Evolutionary conservation across 441 rosid species (phyloP), one percentile per base, ranked within the genome.

Genomic region (Populus hybrid): DNA sequence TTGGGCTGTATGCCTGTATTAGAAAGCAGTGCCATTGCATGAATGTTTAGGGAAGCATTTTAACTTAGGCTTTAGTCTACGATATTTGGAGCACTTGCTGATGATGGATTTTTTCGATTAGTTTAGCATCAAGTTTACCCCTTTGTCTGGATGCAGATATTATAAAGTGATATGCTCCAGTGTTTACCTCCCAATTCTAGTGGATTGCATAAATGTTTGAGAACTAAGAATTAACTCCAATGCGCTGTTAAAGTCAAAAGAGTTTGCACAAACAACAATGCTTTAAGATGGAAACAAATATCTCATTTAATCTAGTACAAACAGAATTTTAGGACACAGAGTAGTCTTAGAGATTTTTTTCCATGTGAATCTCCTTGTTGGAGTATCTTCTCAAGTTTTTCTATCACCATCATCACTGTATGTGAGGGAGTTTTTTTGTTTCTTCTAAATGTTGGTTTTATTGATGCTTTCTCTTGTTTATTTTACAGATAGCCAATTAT

Each of bases 401-500:
- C 36, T 64, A 40, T 45, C 56, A 65, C 42, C 69, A n/a, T 16
- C 56, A 28, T 71, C 18, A n/a, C 35, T 24, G 24, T 74, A 2
- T 31, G 23, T 64, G 40, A 3, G 35, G 67, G 70, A 69, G 73
- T 71, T 66, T 74, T 76, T 31, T 23, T 77, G 26, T 28, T 75
- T 72, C 72, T 50, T 36, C n/a, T 9, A 26, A 23, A 6, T 20
- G 29, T 24, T 26, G 35, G 61, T 35, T 38, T 65, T 20, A 6
- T 68, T 16, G 68, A 82, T 45, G 42, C 23, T 69, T 77, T 65
- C 24, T 71, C 29, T 68, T 79, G 68, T 84, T 85, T 83, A 59
- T 79, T 73, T 68, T 81, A 82, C 89, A 96, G 99, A 92, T 96
- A 84, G 98, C 99, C 83, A 96, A 91, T 83, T 96, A 84, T 81